phyloP scores from a whole-genome alignment of 805 yeast genomes.

The Candida sanyiensis region DNA sequence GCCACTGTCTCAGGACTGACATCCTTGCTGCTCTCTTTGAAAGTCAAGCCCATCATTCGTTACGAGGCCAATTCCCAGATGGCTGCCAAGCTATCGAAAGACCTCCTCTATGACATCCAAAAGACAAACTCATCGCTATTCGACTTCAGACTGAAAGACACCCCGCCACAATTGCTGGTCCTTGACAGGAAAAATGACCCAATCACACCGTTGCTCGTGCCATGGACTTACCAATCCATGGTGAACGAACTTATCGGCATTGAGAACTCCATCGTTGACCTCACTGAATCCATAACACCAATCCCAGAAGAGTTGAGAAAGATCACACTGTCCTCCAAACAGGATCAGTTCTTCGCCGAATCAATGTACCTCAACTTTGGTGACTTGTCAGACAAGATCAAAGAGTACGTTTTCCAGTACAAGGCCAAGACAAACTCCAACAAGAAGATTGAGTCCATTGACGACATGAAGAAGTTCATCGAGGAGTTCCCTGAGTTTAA shows the following conservation, averaged over 20 bases:
- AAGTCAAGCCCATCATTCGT: constrained; percentile 71
- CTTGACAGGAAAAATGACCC: constrained; percentile 89
- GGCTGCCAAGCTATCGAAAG: constrained; percentile 64
- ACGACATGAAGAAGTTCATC: constrained; percentile 85
- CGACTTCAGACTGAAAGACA: constrained; percentile 58
- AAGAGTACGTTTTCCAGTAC: constrained; percentile 76
- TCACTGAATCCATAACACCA: constrained; percentile 46
- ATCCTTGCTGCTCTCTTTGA: constrained; percentile 64
- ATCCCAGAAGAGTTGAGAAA: constrained; percentile 54
- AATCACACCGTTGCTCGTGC: constrained; percentile 82
- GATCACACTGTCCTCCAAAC: constrained; percentile 59
- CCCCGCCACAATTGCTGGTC: constrained; percentile 67
- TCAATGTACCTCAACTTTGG: constrained; percentile 91
- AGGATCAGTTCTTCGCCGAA: constrained; percentile 72
- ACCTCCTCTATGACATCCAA: constrained; percentile 50
- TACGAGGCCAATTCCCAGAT: constrained; percentile 66
- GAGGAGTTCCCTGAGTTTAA: constrained; percentile 93
- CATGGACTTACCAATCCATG: constrained; percentile 99
- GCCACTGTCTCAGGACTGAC: constrained; percentile 38
- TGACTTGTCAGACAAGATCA: constrained; percentile 84
- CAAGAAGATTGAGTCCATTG: constrained; percentile 66
- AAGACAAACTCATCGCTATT: constrained; percentile 54
- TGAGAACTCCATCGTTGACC: constrained; percentile 69
- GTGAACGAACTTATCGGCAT: constrained; percentile 88
- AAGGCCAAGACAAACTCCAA: constrained; percentile 73